Evolutionary conservation across 192 early-diverging fungal genomes (phyloP), one percentile per base, ranked within the genome.

Genomic region (Coemansia sp.): DNA sequence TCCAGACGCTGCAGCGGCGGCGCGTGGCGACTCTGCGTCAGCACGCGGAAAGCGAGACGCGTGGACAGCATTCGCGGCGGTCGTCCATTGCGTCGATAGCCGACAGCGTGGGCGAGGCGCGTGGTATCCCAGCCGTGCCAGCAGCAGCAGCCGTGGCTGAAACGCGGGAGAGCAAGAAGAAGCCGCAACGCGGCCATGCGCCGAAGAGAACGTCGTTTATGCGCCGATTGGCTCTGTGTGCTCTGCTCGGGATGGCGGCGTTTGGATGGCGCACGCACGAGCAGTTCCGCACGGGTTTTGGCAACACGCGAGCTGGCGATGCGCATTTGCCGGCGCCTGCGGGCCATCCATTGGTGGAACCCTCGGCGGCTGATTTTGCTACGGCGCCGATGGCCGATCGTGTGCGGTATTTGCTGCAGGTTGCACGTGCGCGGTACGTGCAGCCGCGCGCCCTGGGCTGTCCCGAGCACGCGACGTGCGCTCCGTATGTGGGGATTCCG

Each of bases 11-110:
- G 74, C 79, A 74, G 72, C 80, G 80, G 51, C 80, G 80, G 39
- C 80, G 80, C 14, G 71, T 82, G 37, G 80, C 80, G 3, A 77
- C 80, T n/a, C 74, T 82, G 56, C 66, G 79, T 5, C 68, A 74
- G 68, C 74, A 71, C 66, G 68, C 55, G 3, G 79, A 73, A 43
- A 53, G 52, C 39, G 51, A n/a, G 5, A 52, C 37, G 8, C 38
- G 62, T 60, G 64, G 61, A 57, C 28, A 41, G 41, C 79, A 82
- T 57, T 82, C 74, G 66, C 74, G 79, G 28, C 71, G 72, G 48
- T 76, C 79, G 55, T 82, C 79, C 33, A 73, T 79, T 20, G 76
- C 76, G 11, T 73, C 79, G 32, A 62, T 62, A 9, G 61, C 61
- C 36, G 61, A 62, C 41, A 73, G 58, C 32, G 57, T 76, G 43